These are phyloP conservation scores for Suillus variegatus DNA, from an alignment of 768 basidiomycete species.

Conservation along the genomic window DNA sequence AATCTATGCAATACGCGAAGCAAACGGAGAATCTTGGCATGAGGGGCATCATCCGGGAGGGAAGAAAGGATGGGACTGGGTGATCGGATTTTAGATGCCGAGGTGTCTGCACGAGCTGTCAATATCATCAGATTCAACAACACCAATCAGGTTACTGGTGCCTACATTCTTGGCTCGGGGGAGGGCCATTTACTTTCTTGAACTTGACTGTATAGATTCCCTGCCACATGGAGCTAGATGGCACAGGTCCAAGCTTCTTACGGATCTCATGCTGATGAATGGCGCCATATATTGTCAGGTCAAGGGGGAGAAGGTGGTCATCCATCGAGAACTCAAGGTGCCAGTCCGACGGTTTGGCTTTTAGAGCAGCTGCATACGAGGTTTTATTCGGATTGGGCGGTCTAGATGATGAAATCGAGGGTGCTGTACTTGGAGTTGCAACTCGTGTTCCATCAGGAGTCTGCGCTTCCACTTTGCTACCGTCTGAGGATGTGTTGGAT, in stretches of 20 bases:
- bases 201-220: conserved; percentile 91
- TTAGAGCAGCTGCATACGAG: conserved; percentile 94
- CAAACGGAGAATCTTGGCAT: conserved; percentile 88
- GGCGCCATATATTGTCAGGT: conserved; percentile 94
- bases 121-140: conserved; percentile 6
- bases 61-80: conserved; percentile 72
- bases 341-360: conserved; percentile 93
- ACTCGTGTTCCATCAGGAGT: conserved; percentile 96
- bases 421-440: conserved; percentile 72
- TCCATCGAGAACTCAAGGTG: conserved; percentile 96
- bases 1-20: conserved; percentile 85
- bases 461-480: conserved; percentile 92
- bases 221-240: conserved; percentile 82
- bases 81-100: conserved; percentile 53
- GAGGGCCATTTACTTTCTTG: conserved; percentile 87
- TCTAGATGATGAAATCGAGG: conserved; percentile 32
- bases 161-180: conserved; percentile 62
- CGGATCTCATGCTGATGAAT: conserved; percentile 89
- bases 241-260: conserved; percentile 64
- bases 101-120: conserved; percentile 36
- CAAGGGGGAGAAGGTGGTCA: conserved; percentile 78
- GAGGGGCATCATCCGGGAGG: conserved; percentile 79
- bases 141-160: conserved; percentile 4
- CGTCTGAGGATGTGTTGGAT: conserved; percentile 54
- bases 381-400: conserved; percentile 41